These are phyloP conservation scores for Chytriomyces confervae DNA, from an alignment of 192 early-diverging fungal species.

Conservation along the genomic window DNA sequence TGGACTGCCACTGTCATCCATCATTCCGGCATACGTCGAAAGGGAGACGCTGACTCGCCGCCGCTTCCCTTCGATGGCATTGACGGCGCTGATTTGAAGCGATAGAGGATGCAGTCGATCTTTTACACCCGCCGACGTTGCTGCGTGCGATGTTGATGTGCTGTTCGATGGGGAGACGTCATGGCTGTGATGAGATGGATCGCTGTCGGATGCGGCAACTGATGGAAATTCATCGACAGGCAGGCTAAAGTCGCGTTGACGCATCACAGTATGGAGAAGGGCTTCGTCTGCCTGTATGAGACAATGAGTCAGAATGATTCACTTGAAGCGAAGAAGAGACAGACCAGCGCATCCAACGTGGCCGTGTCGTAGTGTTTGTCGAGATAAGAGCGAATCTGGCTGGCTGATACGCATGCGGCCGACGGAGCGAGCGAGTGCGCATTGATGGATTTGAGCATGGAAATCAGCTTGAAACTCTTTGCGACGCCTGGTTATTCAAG, in stretches of 20 bases:
- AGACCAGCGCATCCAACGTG: not conserved
- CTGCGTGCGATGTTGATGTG: not conserved
- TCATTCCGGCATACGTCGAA: not conserved
- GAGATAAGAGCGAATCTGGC: not conserved
- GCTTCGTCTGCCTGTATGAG: not conserved
- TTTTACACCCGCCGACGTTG: not conserved
- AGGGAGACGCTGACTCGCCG: not conserved
- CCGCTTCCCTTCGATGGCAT: not conserved
- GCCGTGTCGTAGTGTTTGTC: not conserved
- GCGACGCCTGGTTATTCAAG: not conserved
- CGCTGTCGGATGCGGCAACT: not conserved
- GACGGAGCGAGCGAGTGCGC: not conserved
- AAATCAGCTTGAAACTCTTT: conserved; percentile 2
- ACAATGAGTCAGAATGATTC: not conserved
- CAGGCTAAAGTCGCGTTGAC: not conserved
- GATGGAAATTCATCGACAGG: not conserved
- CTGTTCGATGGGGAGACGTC: too few relatives aligned
- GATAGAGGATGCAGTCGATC: not conserved
- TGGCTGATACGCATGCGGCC: not conserved
- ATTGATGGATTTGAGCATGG: not conserved
- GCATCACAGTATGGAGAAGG: not conserved
- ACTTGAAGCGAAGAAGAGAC: not conserved
- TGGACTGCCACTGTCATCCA: not conserved
- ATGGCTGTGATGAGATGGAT: too few relatives aligned
- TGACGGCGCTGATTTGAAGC: not conserved